Evolutionary conservation across 2,329 filamentous ascomycete species (phyloP), one percentile per base, ranked within the genome.

Genomic region (Polychaeton citri): DNA sequence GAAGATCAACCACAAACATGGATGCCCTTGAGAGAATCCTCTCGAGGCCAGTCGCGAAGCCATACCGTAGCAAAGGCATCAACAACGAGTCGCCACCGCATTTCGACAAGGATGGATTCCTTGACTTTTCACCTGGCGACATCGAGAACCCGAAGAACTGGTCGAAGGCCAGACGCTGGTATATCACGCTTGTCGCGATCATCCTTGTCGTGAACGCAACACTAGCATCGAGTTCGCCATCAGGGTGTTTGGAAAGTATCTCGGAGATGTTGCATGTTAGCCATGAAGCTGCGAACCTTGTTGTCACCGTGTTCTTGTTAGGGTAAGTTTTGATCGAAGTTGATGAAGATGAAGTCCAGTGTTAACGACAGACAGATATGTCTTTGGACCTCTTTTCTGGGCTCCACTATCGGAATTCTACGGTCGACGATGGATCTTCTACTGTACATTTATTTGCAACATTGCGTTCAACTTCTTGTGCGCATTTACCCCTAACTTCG

Each of bases 341-440:
- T n/a, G n/a, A n/a, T n/a, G 24, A 28, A 28, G 17, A 36, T 19
- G 17, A 5, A 4, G 7, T 28, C 24, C 24, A 28, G 12, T 28
- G 7, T 7, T 5, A 28, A 10, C 24, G 24, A 3, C 4, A 5
- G 24, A 28, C 15, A 28, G 24, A 28, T 81, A 79, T 48, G 70
- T 77, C 15, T 64, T 68, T 2, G 74, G 74, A 0, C 73, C 73
- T 1, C 54, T 79, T 6, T 54, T 79, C 9, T 79, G 76, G 64
- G 77, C 74, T 0, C 79, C 78, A 0, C 51, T 81, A 3, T 78
- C 71, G 30, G 78, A 82, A 50, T 74, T 79, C 40, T 71, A 70
- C 39, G 76, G 77, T 6, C 64, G 76, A 10, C 60, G 68, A 40
- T 60, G 57, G 43, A 63, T 74, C 32, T 69, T 73, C 43, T 66